These are phyloP conservation scores for Malania oleifera DNA, from an alignment of 164 flowering plant species.

Conservation along the genomic window DNA sequence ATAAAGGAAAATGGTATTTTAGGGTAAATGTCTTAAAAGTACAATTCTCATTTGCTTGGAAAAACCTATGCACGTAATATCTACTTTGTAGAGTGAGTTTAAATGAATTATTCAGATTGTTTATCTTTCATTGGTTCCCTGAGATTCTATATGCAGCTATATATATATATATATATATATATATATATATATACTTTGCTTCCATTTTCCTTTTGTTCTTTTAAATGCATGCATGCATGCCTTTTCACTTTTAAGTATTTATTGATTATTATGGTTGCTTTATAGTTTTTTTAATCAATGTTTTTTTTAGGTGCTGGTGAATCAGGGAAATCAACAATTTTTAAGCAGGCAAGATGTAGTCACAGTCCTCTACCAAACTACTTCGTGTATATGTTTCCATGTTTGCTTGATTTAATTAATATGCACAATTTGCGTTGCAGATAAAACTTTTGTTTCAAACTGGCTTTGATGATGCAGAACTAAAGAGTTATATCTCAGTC, in stretches of 20 bases:
- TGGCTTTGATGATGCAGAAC: slow-evolving; percentile 90
- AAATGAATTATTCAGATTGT: not conserved
- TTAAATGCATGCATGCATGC: not conserved
- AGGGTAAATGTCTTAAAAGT: too few relatives aligned
- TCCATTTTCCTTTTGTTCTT: not conserved
- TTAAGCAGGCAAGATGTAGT: slow-evolving; percentile 73
- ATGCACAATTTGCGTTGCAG: slow-evolving; percentile 37
- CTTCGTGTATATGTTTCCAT: not conserved
- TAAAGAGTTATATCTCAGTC: slow-evolving; percentile 79
- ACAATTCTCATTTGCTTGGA: too few relatives aligned
- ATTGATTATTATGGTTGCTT: not conserved
- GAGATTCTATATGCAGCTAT: not conserved
- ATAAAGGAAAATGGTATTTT: too few relatives aligned
- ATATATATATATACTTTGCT: too few relatives aligned
- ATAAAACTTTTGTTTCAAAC: slow-evolving; percentile 93
- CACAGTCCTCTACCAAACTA: not conserved
- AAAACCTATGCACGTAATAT: too few relatives aligned
- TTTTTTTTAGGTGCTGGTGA: slow-evolving; percentile 78
- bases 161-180: too few relatives aligned
- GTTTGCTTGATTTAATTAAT: slow-evolving; percentile 6
- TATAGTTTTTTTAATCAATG: not conserved
- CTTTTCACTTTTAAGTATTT: not conserved
- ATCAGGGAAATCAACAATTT: slow-evolving; percentile 96
- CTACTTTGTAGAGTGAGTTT: not conserved
- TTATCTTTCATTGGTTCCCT: not conserved